Conservation (phyloP, 768 basidiomycete species). For the Tricholoma furcatifolium region DNA sequence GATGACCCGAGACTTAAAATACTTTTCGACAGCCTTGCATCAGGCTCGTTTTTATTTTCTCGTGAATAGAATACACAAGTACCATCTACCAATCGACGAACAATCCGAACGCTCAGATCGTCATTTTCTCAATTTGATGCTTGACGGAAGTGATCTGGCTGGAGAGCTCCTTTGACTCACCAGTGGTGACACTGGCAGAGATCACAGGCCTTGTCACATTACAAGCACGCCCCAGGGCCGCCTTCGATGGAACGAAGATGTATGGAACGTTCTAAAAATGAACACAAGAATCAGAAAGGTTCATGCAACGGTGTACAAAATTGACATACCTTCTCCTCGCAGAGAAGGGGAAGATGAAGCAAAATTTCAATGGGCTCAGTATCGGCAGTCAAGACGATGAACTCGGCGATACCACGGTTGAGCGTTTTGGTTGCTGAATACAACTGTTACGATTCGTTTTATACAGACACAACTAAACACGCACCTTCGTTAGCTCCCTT, state of each 20-base stretch:
- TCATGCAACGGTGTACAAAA: not conserved
- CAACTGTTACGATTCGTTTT: conserved; percentile 6
- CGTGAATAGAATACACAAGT: too few species aligned
- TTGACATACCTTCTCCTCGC: conserved; percentile 87
- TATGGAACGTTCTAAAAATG: conserved; percentile 86
- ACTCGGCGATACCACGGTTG: conserved; percentile 96
- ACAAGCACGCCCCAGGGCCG: conserved; percentile 93
- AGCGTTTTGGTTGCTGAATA: conserved; percentile 90
- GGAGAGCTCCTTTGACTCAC: conserved; percentile 86
- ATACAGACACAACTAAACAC: conserved; percentile 15
- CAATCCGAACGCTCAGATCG: conserved; percentile 31
- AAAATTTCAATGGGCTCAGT: conserved; percentile 98
- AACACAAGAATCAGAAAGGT: not conserved
- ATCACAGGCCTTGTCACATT: conserved; percentile 96
- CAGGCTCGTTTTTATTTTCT: too few species aligned
- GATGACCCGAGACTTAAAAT: too few species aligned
- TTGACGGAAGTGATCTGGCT: conserved; percentile 90
- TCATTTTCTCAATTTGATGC: conserved; percentile 71
- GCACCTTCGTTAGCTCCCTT: conserved; percentile 98
- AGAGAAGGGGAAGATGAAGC: conserved; percentile 93
- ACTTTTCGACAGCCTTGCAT: too few species aligned
- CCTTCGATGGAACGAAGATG: conserved; percentile 93
- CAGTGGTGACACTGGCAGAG: conserved; percentile 93
- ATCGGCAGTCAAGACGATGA: conserved; percentile 94
- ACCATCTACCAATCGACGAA: not conserved